Conservation (phyloP, 2,329 filamentous ascomycete species). For the Aspergillus ibericus region DNA sequence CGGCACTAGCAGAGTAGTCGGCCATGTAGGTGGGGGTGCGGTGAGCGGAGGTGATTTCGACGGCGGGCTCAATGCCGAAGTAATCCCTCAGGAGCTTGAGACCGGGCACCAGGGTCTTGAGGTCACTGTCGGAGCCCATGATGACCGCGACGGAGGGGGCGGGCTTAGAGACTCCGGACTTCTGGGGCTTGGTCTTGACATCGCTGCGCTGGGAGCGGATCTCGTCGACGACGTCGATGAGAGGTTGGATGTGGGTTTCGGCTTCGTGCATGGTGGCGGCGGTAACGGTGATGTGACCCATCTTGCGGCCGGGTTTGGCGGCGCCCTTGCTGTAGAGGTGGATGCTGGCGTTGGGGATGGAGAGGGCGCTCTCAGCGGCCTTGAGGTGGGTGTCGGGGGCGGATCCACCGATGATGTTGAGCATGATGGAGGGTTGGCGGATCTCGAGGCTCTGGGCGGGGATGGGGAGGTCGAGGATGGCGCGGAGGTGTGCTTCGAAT, state of each 20-base stretch:
- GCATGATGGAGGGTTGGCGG: slow-evolving; percentile 53
- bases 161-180: slow-evolving; percentile 34
- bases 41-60: slow-evolving; percentile 57
- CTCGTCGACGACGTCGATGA: slow-evolving; percentile 74
- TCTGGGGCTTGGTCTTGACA: slow-evolving; percentile 34
- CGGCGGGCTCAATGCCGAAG: slow-evolving; percentile 46
- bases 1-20: slow-evolving; percentile 63
- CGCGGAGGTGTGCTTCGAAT: slow-evolving; percentile 83
- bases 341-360: slow-evolving; percentile 61
- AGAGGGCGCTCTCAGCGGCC: slow-evolving; percentile 57
- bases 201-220: slow-evolving; percentile 63
- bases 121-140: slow-evolving; percentile 52
- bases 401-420: slow-evolving; percentile 59
- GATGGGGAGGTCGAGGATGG: slow-evolving; percentile 73
- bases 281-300: slow-evolving; percentile 87
- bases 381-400: slow-evolving; percentile 62
- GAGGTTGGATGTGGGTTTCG: slow-evolving; percentile 66
- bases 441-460: slow-evolving; percentile 50
- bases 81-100: slow-evolving; percentile 45
- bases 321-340: slow-evolving; percentile 90
- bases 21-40: slow-evolving; percentile 71
- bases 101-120: slow-evolving; percentile 46
- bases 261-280: slow-evolving; percentile 66
- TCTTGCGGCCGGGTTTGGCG: slow-evolving; percentile 85
- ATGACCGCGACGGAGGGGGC: slow-evolving; percentile 46